Base-by-base conservation (phyloP, 371 early-diverging fungal genomes). In the Phascolomyces articulosus region DNA sequence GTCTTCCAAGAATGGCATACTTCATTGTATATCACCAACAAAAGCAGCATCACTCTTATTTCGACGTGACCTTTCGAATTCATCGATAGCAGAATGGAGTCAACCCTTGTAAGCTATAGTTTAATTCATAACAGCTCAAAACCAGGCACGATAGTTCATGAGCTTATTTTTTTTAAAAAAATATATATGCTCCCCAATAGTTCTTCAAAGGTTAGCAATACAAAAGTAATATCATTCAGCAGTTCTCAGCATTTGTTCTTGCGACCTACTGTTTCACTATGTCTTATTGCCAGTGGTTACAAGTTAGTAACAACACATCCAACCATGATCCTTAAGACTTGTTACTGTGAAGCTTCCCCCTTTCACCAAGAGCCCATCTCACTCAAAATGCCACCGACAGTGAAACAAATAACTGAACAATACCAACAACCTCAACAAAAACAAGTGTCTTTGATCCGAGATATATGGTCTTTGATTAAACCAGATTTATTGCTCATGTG, bases 401-500 rank as follows among this genome's bases (percentile, higher is more conserved):
- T 13, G n/a, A 40, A 58, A 23, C 40, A 40, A 24, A 20, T 53
- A 28, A 15, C 24, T 4, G 11, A 20, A 28, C 34, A 34, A 3
- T 31, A 40, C 16, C 40, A 18, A 21, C 15, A 24, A 26, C 41
- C 40, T 7, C 41, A 58, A 20, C 41, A 41, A 10, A n/a, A 21
- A 26, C 23, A 40, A 48, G 23, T 26, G n/a, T 69, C 70, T n/a
- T 62, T 81, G 26, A 44, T 65, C 49, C 23, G 55, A 8, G 78
- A 79, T 47, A 74, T 83, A 38, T 83, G 82, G 83, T 65, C 70
- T 7, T 66, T 88, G 4, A 68, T 90, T 18, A 80, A 81, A 51
- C 83, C 84, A 8, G 91, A 90, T 66, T 56, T 78, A 16, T 66
- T 82, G 58, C 70, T 88, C 24, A 66, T 90, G 21, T 55, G 74